A percentile compares a stretch with the other conserved stretches of the same genome.
These are phyloP conservation scores for Pseudonitzschia multiseries DNA, from an alignment of 108 stramenopile genomes.

Conservation along the genomic window DNA sequence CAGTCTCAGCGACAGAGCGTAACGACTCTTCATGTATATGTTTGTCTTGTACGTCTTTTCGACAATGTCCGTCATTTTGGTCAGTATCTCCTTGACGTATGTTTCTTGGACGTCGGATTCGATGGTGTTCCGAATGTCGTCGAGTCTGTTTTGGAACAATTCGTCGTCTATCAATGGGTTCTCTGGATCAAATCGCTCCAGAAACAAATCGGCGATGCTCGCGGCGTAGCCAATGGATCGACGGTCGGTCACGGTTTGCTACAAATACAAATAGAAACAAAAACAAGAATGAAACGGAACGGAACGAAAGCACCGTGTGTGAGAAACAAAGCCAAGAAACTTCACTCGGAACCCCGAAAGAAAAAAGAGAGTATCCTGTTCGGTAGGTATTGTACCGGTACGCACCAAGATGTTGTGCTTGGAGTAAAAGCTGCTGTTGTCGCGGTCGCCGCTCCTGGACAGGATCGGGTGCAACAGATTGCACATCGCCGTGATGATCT, in stretches of 20 bases:
- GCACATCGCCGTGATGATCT: conserved; percentile 89
- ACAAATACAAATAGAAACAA: neutral
- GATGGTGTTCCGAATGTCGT: conserved; percentile 48
- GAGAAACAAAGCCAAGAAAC: neutral
- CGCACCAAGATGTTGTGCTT: conserved; percentile 78
- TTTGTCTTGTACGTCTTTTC: conserved; percentile 89
- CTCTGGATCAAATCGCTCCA: conserved; percentile 87
- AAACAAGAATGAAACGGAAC: neutral
- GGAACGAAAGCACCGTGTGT: conserved; percentile 13
- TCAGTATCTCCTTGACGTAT: conserved; percentile 62
- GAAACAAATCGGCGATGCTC: conserved; percentile 86
- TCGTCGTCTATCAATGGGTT: conserved; percentile 56
- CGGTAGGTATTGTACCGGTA: neutral
- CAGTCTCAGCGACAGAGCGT: conserved; percentile 89
- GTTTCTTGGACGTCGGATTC: conserved; percentile 81
- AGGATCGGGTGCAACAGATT: conserved; percentile 90
- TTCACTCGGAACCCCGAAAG: neutral
- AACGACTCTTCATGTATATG: conserved; percentile 91
- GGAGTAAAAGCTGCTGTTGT: conserved; percentile 48
- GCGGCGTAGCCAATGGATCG: conserved; percentile 66
- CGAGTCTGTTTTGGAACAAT: conserved; percentile 45
- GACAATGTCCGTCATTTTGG: conserved; percentile 89
- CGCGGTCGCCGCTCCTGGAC: conserved; percentile 75
- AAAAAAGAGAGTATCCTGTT: neutral
- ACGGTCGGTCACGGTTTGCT: conserved; percentile 44